phyloP scores from a whole-genome alignment of 352 stramenopile genomes.

The Pythium oligandrum region DNA sequence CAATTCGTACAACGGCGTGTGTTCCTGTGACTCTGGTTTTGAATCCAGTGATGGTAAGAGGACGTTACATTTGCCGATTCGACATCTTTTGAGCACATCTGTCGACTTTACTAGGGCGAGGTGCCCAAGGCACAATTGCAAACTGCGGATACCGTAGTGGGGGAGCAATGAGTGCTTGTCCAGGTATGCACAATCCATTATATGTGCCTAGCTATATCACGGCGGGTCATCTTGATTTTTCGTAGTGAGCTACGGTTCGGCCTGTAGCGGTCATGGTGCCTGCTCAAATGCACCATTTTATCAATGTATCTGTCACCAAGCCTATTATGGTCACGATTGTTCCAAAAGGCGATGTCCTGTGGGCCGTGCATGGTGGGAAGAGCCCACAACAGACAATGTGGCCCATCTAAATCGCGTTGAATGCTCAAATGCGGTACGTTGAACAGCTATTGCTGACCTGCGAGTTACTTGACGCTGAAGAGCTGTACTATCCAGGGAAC shows the following conservation, averaged over 20 bases:
- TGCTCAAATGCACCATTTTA: constrained; percentile 42
- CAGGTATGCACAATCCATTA: constrained; percentile 18
- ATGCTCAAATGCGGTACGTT: constrained; percentile 67
- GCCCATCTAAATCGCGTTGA: constrained; percentile 47
- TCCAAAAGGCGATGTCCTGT: constrained; percentile 43
- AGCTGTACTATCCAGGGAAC: constrained; percentile 27
- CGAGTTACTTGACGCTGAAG: neutral
- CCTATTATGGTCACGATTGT: constrained; percentile 51
- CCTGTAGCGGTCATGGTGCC: constrained; percentile 53
- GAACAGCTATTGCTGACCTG: neutral
- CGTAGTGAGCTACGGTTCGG: constrained; percentile 26
- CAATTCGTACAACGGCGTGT: constrained; percentile 42
- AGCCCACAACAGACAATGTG: constrained; percentile 35
- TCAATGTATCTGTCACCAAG: constrained; percentile 47
- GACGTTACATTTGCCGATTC: constrained; percentile 10
- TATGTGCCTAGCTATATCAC: neutral
- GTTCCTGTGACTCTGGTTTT: constrained; percentile 41
- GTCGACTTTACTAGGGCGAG: constrained; percentile 10
- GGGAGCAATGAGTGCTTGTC: constrained; percentile 34
- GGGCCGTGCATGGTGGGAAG: constrained; percentile 66
- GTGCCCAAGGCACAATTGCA: constrained; percentile 12
- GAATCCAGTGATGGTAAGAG: constrained; percentile 48
- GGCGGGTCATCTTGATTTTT: neutral
- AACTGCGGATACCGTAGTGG: constrained; percentile 36
- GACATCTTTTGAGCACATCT: constrained; percentile 13